Conservation (phyloP, 768 basidiomycete genomes). For the Mycena alexandri region DNA sequence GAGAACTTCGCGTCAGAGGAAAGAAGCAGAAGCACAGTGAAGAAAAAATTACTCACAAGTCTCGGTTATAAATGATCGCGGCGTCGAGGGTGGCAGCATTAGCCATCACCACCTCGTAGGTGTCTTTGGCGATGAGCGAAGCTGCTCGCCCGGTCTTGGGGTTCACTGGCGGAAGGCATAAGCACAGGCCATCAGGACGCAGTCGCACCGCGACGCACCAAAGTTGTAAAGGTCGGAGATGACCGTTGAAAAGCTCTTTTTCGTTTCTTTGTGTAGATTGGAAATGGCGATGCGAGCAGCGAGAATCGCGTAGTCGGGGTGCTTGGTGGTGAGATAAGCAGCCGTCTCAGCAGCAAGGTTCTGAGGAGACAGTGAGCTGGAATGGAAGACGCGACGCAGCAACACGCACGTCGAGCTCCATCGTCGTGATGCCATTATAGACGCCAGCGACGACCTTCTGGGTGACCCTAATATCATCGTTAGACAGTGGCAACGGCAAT, state of each 20-base stretch:
- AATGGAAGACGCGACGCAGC: neutral
- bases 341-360: conserved; percentile 98
- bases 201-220: conserved; percentile 55
- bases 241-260: conserved; percentile 95
- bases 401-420: conserved; percentile 90
- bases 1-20: no score
- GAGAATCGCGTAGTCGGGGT: conserved; percentile 97
- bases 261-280: conserved; percentile 99
- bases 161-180: conserved; percentile 69
- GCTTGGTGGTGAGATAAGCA: conserved; percentile 96
- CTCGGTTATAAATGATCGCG: conserved; percentile 97
- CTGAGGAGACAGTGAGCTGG: conserved; percentile 80
- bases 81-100: conserved; percentile 90
- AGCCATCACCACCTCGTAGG: conserved; percentile 83
- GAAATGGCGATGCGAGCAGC: conserved; percentile 99
- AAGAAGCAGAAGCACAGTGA: conserved; percentile 57
- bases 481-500: neutral
- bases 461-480: conserved; percentile 69
- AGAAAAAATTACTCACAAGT: no score
- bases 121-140: conserved; percentile 92
- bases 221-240: conserved; percentile 92
- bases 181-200: neutral
- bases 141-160: conserved; percentile 92
- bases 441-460: conserved; percentile 96
- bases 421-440: conserved; percentile 96